phyloP scores from a whole-genome alignment of 345 rosid genomes.

The Rhizophora apiculata region DNA sequence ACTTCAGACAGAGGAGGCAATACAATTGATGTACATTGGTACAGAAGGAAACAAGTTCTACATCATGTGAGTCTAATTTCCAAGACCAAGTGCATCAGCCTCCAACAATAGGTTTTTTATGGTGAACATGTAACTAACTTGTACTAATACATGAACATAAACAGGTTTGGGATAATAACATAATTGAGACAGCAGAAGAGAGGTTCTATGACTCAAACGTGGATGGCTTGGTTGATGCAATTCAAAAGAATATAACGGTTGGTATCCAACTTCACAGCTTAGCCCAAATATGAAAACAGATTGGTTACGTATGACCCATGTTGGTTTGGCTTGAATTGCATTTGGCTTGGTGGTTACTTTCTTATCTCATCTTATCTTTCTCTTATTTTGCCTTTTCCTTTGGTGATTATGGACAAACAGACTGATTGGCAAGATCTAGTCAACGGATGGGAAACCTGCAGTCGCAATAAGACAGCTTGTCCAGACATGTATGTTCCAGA shows the following conservation, averaged over 20 bases:
- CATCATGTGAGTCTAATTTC: constrained; percentile 59
- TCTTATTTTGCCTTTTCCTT: background rate
- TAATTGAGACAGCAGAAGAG: constrained; percentile 68
- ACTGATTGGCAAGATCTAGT: constrained; percentile 63
- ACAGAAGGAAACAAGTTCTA: constrained; percentile 64
- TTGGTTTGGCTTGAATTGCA: background rate
- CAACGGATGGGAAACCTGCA: constrained; percentile 64
- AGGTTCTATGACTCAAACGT: constrained; percentile 45
- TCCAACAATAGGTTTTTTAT: background rate
- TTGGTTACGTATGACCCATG: background rate
- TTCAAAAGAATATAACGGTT: constrained; percentile 62
- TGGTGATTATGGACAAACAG: constrained; percentile 28
- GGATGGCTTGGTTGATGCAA: constrained; percentile 54
- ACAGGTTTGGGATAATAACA: constrained; percentile 76
- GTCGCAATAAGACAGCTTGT: constrained; percentile 48
- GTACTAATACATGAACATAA: constrained; percentile 4
- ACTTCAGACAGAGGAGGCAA: constrained; percentile 80
- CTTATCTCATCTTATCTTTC: background rate
- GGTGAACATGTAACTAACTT: background rate
- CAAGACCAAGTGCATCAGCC: background rate
- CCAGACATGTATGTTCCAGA: constrained; percentile 59
- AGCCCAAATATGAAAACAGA: background rate
- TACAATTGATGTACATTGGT: constrained; percentile 83
- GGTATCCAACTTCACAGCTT: constrained; percentile 16
- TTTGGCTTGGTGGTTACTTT: background rate